phyloP scores from a whole-genome alignment of 305 asterid species.

The Fraxinus angustifolia region DNA sequence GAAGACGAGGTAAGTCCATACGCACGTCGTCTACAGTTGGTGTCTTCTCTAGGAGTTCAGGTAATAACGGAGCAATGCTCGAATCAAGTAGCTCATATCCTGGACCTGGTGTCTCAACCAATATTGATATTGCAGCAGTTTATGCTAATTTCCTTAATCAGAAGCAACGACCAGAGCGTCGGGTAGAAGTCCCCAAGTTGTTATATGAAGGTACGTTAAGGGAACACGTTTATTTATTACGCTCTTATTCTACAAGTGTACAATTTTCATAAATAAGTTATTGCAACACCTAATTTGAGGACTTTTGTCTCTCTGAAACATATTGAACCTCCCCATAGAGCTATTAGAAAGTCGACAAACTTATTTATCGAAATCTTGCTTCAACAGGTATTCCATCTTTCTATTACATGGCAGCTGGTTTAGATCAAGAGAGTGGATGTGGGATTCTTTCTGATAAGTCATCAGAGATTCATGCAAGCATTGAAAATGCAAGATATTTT shows the following conservation, averaged over 20 bases:
- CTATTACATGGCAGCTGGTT: constrained; percentile 1
- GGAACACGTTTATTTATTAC: neutral
- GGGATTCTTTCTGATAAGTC: constrained; percentile 18
- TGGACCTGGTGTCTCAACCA: constrained; percentile 18
- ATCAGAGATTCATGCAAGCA: constrained; percentile 13
- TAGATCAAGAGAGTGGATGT: constrained; percentile 24
- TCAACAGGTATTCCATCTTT: neutral
- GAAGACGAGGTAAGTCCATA: constrained; percentile 31
- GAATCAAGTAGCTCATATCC: constrained; percentile 5
- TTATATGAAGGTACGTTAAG: constrained; percentile 6
- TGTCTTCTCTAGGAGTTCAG: constrained; percentile 5
- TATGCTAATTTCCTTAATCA: constrained; percentile 55
- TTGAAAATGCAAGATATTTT: constrained; percentile 14
- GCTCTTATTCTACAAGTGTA: neutral
- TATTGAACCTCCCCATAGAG: neutral
- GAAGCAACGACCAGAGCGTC: constrained; percentile 16
- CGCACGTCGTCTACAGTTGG: constrained; percentile 13
- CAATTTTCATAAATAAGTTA: neutral
- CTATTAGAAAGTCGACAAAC: neutral
- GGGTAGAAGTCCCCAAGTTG: constrained; percentile 8
- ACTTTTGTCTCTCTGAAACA: neutral
- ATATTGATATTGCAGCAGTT: constrained; percentile 56
- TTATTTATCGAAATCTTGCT: neutral
- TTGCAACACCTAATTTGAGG: neutral
- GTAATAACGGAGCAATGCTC: constrained; percentile 12